Base-by-base conservation (phyloP, 2,329 filamentous ascomycete genomes). In the Juglanconis oblonga region DNA sequence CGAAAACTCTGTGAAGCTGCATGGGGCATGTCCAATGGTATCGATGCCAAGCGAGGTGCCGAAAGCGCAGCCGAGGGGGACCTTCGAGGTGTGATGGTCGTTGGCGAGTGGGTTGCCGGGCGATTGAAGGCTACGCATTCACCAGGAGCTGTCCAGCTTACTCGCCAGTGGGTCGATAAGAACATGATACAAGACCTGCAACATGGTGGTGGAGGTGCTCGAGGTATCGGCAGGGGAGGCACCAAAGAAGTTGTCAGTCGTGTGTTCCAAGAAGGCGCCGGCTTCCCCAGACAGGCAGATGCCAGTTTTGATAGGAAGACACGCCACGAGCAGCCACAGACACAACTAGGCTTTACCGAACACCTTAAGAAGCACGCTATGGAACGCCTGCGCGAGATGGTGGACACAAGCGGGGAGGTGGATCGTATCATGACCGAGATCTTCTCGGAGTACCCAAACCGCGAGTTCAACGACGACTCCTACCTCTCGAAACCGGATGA, bases 391-490 rank as follows among this genome's bases (percentile, higher is more conserved):
- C 79, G 85, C 50, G 86, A 92, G 67, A 91, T 95, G 83, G 79
- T 93, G 35, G 88, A 93, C 63, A 89, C 90, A 0, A 88, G 87
- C 69, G 91, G 90, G 44, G 91, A 95, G 61, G 84, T 87, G 49
- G 90, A 92, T 70, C 85, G 89, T 61, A 88, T 96, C 68, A 81
- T 94, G 70, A 87, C 86, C 17, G 90, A 98, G 64, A 88, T 96
- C 67, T 97, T 97, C 70, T 81, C 89, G 29, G 84, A 90, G 65
- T 99, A 97, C 72, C 92, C 94, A 0, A 87, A 86, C 47, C 90
- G 92, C 67, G 87, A 92, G 24, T 99, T 90, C 74, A 96, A 97
- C 76, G 95, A 99, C 72, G 95, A 99, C 73, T 89, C 88, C 1
- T 89, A 91, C 66, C 86, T 99, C 36, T 90, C 88, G 38, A 99